Evolutionary conservation across 495 filamentous ascomycete genomes (phyloP).

Genomic region (Parathielavia appendiculata): DNA sequence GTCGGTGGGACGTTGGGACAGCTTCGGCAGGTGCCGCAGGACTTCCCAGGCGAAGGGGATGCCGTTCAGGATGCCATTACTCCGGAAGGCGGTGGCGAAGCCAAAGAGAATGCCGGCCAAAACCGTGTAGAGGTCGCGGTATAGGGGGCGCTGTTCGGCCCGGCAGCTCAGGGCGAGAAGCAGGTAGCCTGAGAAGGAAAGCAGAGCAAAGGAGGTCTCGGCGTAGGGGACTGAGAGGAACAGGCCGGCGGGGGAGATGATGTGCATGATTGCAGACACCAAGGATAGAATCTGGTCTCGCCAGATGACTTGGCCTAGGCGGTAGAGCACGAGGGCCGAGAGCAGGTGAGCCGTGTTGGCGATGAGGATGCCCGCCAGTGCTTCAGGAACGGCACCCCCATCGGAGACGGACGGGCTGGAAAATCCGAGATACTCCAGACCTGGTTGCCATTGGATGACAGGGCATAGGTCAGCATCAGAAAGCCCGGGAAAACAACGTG

Average conservation of each 20-base stretch:
- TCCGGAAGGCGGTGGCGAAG: constrained; percentile 67
- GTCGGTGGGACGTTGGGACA: constrained; percentile 15
- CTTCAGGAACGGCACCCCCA: constrained; percentile 17
- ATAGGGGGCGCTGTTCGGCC: constrained; percentile 4
- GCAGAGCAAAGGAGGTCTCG: constrained; percentile 72
- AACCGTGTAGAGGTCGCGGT: constrained; percentile 48
- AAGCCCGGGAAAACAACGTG: background rate
- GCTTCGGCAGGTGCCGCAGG: constrained; percentile 47
- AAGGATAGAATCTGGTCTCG: constrained; percentile 50
- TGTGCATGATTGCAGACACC: constrained; percentile 64
- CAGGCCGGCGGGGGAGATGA: constrained; percentile 79
- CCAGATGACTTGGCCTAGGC: constrained; percentile 47
- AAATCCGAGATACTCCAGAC: constrained; percentile 13
- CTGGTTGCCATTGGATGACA: background rate
- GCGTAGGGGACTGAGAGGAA: constrained; percentile 86
- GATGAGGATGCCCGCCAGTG: constrained; percentile 55
- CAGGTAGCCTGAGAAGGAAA: constrained; percentile 69
- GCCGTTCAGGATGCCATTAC: constrained; percentile 85
- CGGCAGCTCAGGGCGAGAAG: constrained; percentile 58
- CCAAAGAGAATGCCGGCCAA: constrained; percentile 64
- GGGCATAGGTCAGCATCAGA: background rate
- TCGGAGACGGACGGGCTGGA: background rate
- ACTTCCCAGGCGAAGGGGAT: constrained; percentile 46
- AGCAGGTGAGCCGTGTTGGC: constrained; percentile 69
- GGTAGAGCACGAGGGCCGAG: constrained; percentile 66